Evolutionary conservation across 108 stramenopile genomes (phyloP).

Genomic region (Phaeodactylum tricornutum): DNA sequence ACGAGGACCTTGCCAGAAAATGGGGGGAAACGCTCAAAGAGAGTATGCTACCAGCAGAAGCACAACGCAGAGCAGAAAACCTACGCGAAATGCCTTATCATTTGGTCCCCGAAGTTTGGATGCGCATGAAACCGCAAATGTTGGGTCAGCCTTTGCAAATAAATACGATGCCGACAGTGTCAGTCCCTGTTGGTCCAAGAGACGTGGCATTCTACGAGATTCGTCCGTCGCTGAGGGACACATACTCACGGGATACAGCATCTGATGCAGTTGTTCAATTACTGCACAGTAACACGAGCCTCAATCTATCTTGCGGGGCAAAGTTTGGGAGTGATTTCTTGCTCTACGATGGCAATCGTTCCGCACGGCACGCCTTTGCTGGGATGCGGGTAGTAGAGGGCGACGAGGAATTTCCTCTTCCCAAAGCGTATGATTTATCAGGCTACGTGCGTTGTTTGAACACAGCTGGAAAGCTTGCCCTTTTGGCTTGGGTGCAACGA

Average conservation of each 20-base stretch:
- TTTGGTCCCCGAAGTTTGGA: slow-evolving; percentile 64
- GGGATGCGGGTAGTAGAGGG: slow-evolving; percentile 54
- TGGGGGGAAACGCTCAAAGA: slow-evolving; percentile 45
- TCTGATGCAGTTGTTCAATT: slow-evolving; percentile 30
- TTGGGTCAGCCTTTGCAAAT: no score
- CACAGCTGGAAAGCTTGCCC: slow-evolving; percentile 75
- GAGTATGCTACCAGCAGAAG: slow-evolving; percentile 43
- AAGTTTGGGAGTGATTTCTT: slow-evolving; percentile 82
- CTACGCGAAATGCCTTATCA: slow-evolving; percentile 66
- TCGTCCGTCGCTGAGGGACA: no score
- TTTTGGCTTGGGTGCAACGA: slow-evolving; percentile 67
- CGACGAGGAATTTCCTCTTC: slow-evolving; percentile 5
- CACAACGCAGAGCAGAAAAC: slow-evolving; percentile 41
- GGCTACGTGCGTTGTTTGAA: slow-evolving; percentile 74
- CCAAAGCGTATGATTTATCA: slow-evolving; percentile 62
- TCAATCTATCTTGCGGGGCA: slow-evolving; percentile 70
- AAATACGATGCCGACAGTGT: no score
- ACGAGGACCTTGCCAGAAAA: slow-evolving; percentile 28
- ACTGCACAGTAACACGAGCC: slow-evolving; percentile 31
- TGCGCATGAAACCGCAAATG: slow-evolving; percentile 44
- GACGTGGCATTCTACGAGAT: no score
- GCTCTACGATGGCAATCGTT: slow-evolving; percentile 70
- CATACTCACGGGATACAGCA: slow-evolving; percentile 19
- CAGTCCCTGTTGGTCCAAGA: no score
- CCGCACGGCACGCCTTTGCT: slow-evolving; percentile 79